These are phyloP conservation scores for Pseudogymnoascus sp. DNA, from an alignment of 2,329 filamentous ascomycete species.

Conservation along the genomic window DNA sequence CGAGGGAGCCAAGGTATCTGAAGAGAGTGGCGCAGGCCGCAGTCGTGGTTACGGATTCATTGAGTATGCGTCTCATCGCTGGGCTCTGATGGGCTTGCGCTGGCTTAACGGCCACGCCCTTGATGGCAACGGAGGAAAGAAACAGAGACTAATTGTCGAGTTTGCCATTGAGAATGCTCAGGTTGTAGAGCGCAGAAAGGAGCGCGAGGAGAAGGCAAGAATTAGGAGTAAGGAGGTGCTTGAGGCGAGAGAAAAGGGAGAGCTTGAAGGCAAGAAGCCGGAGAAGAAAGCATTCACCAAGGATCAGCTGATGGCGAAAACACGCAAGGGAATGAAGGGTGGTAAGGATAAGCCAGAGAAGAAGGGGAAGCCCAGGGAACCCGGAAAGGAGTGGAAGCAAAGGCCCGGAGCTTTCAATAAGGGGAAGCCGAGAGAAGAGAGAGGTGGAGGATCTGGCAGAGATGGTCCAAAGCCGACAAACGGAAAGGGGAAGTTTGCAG, in stretches of 20 bases:
- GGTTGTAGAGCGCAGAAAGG: constrained; percentile 72
- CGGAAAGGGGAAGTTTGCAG: constrained; percentile 9
- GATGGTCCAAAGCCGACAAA: constrained; percentile 15
- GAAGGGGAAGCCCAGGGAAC: constrained; percentile 11
- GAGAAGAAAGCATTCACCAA: constrained; percentile 27
- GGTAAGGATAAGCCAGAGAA: constrained; percentile 18
- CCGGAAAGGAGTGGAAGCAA: constrained; percentile 10
- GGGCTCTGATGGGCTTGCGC: constrained; percentile 86
- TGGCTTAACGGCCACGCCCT: constrained; percentile 77
- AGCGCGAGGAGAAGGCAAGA: constrained; percentile 49
- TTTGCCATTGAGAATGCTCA: constrained; percentile 98
- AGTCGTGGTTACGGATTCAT: constrained; percentile 95
- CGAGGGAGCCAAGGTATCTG: constrained; percentile 74
- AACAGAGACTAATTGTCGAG: constrained; percentile 85
- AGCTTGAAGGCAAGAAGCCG: constrained; percentile 23
- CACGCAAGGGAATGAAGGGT: constrained; percentile 27
- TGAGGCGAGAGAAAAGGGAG: constrained; percentile 25
- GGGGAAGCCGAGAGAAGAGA: constrained; percentile 5
- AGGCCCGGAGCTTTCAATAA: constrained; percentile 9
- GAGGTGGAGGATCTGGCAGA: constrained; percentile 9
- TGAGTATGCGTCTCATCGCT: constrained; percentile 89
- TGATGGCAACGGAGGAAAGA: constrained; percentile 59
- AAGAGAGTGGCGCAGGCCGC: constrained; percentile 67
- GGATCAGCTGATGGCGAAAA: constrained; percentile 28
- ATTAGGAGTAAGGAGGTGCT: constrained; percentile 30